phyloP scores from a whole-genome alignment of 352 stramenopile species.

The Stramenopiles sp. region DNA sequence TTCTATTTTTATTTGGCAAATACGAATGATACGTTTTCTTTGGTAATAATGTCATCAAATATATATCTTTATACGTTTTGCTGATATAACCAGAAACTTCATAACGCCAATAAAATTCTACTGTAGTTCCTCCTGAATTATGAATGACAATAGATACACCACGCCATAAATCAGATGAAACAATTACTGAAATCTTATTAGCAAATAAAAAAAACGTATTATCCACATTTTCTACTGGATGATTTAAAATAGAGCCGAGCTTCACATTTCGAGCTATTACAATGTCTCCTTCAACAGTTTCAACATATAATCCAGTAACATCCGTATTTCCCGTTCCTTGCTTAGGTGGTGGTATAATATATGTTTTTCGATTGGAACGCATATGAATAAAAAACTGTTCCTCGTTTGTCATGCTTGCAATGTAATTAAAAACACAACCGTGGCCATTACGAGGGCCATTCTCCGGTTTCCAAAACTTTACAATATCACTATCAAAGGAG shows the following conservation, averaged over 20 bases:
- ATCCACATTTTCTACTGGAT: background rate
- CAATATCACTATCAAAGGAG: background rate
- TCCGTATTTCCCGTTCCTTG: background rate
- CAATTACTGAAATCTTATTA: background rate
- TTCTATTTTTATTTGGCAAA: background rate
- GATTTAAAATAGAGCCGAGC: background rate
- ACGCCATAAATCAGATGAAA: background rate
- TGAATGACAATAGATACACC: background rate
- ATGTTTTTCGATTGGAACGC: background rate
- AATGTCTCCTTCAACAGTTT: background rate
- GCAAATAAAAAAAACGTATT: background rate
- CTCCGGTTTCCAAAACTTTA: background rate
- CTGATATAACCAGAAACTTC: background rate
- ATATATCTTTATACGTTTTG: background rate
- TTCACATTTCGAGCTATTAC: background rate
- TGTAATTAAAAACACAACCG: background rate
- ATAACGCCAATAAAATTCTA: background rate
- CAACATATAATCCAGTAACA: background rate
- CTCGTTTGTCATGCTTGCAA: background rate
- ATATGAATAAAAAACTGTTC: background rate
- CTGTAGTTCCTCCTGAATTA: background rate
- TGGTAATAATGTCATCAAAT: background rate
- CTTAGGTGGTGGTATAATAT: background rate
- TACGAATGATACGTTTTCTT: background rate
- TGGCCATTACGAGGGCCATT: background rate